Evolutionary conservation across 129 eudicot species (phyloP).

Genomic region (Pittosporum tobira): DNA sequence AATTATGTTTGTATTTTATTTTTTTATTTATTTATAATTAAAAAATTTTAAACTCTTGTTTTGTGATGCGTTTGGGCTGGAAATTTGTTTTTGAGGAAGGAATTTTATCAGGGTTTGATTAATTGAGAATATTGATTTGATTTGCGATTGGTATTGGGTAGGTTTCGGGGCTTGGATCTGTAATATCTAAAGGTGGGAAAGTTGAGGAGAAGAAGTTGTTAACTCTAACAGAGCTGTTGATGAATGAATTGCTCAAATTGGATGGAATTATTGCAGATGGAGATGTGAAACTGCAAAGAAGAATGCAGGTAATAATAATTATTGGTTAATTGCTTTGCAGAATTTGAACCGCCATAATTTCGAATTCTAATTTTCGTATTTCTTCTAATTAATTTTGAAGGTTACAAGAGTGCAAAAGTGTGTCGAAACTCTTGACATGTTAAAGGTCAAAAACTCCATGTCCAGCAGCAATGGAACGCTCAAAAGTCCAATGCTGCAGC

Average conservation of each 20-base stretch:
- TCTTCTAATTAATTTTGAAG: constrained; percentile 28
- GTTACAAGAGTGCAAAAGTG: constrained; percentile 72
- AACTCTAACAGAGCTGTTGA: constrained; percentile 42
- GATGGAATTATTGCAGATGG: constrained; percentile 67
- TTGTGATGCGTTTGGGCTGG: background rate
- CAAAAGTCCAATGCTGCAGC: constrained; percentile 7
- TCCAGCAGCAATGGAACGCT: constrained; percentile 21
- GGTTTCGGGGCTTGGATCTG: constrained; percentile 67
- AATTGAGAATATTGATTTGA: background rate
- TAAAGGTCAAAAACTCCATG: constrained; percentile 50
- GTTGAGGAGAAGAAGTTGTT: constrained; percentile 51
- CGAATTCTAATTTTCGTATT: background rate
- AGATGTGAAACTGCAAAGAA: constrained; percentile 69
- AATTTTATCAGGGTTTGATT: background rate
- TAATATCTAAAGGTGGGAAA: constrained; percentile 66
- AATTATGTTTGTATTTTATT: background rate
- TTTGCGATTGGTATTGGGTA: constrained; percentile 15
- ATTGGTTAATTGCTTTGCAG: background rate
- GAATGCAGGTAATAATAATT: constrained; percentile 64
- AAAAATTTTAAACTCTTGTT: no score
- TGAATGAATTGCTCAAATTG: constrained; percentile 65
- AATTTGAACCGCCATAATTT: background rate
- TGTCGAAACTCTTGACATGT: constrained; percentile 67
- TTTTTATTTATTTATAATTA: no score
- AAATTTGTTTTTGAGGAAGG: background rate